Evolutionary conservation across 805 yeast genomes (phyloP), one percentile per base, ranked within the genome.

Genomic region (Candida ascalaphidarum): DNA sequence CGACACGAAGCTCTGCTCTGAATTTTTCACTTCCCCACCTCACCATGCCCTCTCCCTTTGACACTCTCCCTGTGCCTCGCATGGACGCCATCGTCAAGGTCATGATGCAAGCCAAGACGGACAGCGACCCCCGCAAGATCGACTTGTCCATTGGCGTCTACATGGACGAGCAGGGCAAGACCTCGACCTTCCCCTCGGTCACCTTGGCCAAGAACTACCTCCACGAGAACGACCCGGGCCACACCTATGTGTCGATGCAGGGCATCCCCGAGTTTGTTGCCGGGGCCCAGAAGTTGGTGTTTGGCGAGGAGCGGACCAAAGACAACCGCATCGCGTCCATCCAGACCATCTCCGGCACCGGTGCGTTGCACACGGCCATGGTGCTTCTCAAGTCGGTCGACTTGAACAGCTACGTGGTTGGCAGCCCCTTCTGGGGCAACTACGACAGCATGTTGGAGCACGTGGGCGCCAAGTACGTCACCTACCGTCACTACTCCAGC

Each of bases 91-190:
- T 41, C 26, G 30, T 39, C 20, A 21, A 23, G 25, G 34, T 39
- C 30, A 39, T 41, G 46, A 30, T 18, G 18, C 32, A 33, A 7
- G 33, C 26, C 32, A 29, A 30, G 14, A 15, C 18, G 17, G 69
- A 64, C 41, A 29, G 44, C 11, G 22, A 35, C 27, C 55, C 61
- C 11, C 23, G 43, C 19, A 61, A 62, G 37, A 48, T 63, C 17
- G 68, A 64, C 34, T 59, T 63, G 13, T 47, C 61, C 18, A 62
- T 64, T 17, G 71, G 71, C 10, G 69, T 65, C n/a, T 64, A 62
- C 45, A 61, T 61, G 30, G 54, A 58, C 18, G 65, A 55, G 28
- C 43, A 45, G 11, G 67, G 66, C 2, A 42, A 44, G 18, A 40
- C 44, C 5, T 58, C 50, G 39, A 44, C 53, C 7, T 59, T 62